Conservation (phyloP, 192 early-diverging fungal species). For the Podila epicladia region DNA sequence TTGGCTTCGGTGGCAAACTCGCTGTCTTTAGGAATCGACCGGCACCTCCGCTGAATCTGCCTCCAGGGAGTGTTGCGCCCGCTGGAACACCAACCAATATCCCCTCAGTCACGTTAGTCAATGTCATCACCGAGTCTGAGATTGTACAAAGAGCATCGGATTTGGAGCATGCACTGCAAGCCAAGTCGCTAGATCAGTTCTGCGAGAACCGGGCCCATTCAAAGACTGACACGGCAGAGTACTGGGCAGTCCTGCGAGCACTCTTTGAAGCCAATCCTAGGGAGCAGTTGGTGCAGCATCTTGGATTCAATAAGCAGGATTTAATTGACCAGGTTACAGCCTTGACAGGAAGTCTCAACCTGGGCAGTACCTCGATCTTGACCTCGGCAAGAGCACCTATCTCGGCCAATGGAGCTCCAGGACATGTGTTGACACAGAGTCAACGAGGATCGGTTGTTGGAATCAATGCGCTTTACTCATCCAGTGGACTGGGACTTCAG, state of each 20-base stretch:
- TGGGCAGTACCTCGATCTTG: constrained; percentile 13
- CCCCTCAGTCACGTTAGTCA: constrained; percentile 64
- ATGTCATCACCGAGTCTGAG: constrained; percentile 78
- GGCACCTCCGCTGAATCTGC: constrained; percentile 50
- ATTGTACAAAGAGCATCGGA: constrained; percentile 74
- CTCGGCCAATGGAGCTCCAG: neutral
- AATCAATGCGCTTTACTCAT: constrained; percentile 25
- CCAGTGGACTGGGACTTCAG: constrained; percentile 13
- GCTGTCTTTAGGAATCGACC: constrained; percentile 76
- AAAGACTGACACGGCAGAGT: constrained; percentile 45
- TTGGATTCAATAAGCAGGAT: constrained; percentile 85
- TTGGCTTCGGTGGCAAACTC: constrained; percentile 92
- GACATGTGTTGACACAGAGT: constrained; percentile 4
- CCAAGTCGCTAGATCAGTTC: constrained; percentile 54
- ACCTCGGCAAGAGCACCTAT: constrained; percentile 3
- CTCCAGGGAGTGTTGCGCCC: constrained; percentile 43
- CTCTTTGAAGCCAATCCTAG: constrained; percentile 84
- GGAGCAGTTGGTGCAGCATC: constrained; percentile 83
- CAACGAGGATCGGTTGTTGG: constrained; percentile 10
- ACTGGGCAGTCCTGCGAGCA: constrained; percentile 86
- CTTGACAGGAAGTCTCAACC: constrained; percentile 43
- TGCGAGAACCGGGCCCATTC: constrained; percentile 46
- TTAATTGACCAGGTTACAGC: constrained; percentile 71
- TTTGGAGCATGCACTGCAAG: constrained; percentile 74
- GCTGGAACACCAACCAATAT: constrained; percentile 44